Percentiles rank a stretch among this genome's conserved stretches.
These are phyloP conservation scores for Cornus kousa DNA, from an alignment of 148 eudicot species.

Conservation along the genomic window DNA sequence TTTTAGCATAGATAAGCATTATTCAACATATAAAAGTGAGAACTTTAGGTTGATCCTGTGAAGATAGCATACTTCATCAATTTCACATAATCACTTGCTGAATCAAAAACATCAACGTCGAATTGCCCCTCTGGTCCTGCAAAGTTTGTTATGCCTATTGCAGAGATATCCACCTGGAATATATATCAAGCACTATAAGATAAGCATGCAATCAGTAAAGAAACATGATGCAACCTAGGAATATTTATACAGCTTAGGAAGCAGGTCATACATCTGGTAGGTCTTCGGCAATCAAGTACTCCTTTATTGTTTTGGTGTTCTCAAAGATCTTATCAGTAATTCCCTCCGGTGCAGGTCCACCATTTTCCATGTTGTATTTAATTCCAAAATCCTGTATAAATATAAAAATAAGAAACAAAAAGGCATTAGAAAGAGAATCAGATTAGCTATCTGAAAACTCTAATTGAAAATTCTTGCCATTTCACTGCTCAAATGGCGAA, in stretches of 20 bases:
- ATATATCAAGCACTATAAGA: slow-evolving; percentile 8
- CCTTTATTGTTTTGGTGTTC: slow-evolving; percentile 89
- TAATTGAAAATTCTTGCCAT: not conserved
- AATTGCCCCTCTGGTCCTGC: slow-evolving; percentile 85
- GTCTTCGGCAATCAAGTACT: slow-evolving; percentile 85
- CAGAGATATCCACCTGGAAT: slow-evolving; percentile 77
- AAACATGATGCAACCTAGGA: slow-evolving; percentile 4
- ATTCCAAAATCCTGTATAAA: slow-evolving; percentile 86
- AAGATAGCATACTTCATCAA: slow-evolving; percentile 81
- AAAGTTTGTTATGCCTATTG: slow-evolving; percentile 64
- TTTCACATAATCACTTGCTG: slow-evolving; percentile 82
- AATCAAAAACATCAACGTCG: slow-evolving; percentile 94
- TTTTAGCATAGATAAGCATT: not conserved
- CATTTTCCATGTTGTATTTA: slow-evolving; percentile 99
- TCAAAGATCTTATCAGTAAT: slow-evolving; percentile 83
- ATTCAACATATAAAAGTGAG: not conserved
- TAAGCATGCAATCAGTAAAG: not conserved
- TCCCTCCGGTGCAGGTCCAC: slow-evolving; percentile 98
- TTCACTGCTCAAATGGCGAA: not conserved
- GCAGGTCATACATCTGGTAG: slow-evolving; percentile 70
- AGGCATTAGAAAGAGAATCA: not conserved
- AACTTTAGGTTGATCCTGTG: not conserved
- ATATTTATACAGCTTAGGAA: not conserved
- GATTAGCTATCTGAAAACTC: not conserved
- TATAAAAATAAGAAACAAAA: slow-evolving; percentile 6